Conservation (phyloP, 192 early-diverging fungal species). For the Umbelopsis sp. region DNA sequence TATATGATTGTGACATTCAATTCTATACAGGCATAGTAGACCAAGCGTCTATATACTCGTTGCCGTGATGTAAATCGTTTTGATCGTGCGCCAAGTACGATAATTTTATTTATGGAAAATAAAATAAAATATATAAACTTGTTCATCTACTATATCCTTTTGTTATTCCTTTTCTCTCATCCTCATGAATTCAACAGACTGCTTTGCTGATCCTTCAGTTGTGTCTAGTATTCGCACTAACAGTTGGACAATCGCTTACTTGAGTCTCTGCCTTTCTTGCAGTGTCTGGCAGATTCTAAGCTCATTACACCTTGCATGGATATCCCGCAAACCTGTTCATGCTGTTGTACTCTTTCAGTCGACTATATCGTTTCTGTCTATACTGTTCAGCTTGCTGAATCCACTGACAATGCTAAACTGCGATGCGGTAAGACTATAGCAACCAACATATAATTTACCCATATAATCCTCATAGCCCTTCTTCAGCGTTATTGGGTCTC, state of each 20-base stretch:
- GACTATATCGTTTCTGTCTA: slow-evolving; percentile 18
- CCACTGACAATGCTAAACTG: slow-evolving; percentile 21
- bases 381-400: slow-evolving; percentile 26
- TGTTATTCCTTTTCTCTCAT: background rate
- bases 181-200: background rate
- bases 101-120: too few relatives aligned
- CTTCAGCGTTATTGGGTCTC: slow-evolving; percentile 35
- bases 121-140: too few relatives aligned
- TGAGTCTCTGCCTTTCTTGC: slow-evolving; percentile 20
- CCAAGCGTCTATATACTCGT: too few relatives aligned
- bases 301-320: slow-evolving; percentile 1
- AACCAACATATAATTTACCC: background rate
- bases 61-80: too few relatives aligned
- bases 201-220: background rate
- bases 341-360: slow-evolving; percentile 25
- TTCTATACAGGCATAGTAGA: too few relatives aligned
- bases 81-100: too few relatives aligned
- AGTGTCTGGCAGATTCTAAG: slow-evolving; percentile 25
- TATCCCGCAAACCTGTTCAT: slow-evolving; percentile 25
- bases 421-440: slow-evolving; percentile 16
- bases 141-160: background rate
- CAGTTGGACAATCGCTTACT: slow-evolving; percentile 11
- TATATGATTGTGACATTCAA: too few relatives aligned
- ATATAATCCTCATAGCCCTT: background rate
- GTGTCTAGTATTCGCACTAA: background rate